A percentile compares a stretch with the other conserved stretches of the same genome.
Evolutionary conservation across 768 basidiomycete genomes (phyloP).

Genomic region (Mycena pura): DNA sequence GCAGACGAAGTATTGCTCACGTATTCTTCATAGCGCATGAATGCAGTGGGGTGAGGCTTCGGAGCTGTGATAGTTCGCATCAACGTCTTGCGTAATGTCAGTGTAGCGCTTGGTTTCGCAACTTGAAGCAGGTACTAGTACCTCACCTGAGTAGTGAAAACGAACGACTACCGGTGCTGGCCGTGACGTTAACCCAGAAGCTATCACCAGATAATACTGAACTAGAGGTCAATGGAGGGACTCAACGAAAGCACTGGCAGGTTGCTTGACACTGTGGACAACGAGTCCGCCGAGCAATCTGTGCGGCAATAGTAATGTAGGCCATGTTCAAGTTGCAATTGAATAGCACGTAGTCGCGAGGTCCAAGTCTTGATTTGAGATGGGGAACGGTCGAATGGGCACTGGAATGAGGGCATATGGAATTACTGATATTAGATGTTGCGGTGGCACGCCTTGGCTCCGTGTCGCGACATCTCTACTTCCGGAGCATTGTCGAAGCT

Average conservation of each 20-base stretch:
- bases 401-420: constrained; percentile 3
- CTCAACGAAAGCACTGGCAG: background rate
- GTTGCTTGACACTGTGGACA: constrained; percentile 13
- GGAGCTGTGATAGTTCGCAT: constrained; percentile 11
- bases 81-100: constrained; percentile 17
- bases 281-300: background rate
- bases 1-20: background rate
- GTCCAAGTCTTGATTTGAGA: background rate
- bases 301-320: constrained; percentile 1
- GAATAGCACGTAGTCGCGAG: constrained; percentile 14
- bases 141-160: too few relatives aligned
- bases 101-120: background rate
- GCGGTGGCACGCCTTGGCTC: background rate
- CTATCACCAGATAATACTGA: background rate
- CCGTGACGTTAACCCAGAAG: constrained; percentile 2
- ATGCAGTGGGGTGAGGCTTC: constrained; percentile 15
- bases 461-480: too few relatives aligned
- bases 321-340: constrained; percentile 14
- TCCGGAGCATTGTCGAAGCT: too few relatives aligned
- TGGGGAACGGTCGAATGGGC: background rate
- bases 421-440: background rate
- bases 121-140: background rate
- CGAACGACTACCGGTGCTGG: background rate
- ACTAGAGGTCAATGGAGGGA: background rate
- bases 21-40: constrained; percentile 6